Evolutionary conservation across 352 stramenopile genomes (phyloP).

Genomic region (Globisporangium solare): DNA sequence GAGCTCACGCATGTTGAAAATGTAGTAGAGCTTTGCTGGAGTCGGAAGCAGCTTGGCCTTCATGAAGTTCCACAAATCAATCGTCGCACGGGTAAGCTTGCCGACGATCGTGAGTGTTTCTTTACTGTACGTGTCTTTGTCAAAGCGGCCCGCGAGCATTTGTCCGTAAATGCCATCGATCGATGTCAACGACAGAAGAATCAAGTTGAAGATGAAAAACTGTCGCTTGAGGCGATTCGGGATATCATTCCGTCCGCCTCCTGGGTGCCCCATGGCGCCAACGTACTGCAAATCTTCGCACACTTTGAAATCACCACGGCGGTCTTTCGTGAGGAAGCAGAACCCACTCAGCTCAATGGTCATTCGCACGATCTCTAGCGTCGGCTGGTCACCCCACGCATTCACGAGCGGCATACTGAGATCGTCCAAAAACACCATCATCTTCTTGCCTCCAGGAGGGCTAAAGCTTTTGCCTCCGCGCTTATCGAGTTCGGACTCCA

Average conservation of each 20-base stretch:
- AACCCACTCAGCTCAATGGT: conserved; percentile 96
- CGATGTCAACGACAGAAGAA: conserved; percentile 95
- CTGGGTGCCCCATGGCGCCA: conserved; percentile 96
- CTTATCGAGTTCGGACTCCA: conserved; percentile 98
- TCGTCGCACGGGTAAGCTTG: conserved; percentile 95
- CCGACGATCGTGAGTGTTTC: conserved; percentile 83
- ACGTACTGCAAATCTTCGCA: conserved; percentile 98
- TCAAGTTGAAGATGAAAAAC: conserved; percentile 99
- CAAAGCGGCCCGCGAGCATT: conserved; percentile 95
- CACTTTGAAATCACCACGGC: conserved; percentile 97
- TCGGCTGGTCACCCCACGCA: conserved; percentile 97
- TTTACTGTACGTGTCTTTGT: conserved; percentile 80
- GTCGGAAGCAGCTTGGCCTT: conserved; percentile 97
- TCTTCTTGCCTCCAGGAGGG: conserved; percentile 96
- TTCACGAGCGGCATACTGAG: conserved; percentile 98
- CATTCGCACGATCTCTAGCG: conserved; percentile 96
- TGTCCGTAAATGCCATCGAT: conserved; percentile 99
- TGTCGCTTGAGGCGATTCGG: conserved; percentile 99
- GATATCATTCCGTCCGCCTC: conserved; percentile 97
- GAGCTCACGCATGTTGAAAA: conserved; percentile 99
- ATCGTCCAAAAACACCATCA: conserved; percentile 99
- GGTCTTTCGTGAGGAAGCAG: conserved; percentile 98
- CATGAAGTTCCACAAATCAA: conserved; percentile 96
- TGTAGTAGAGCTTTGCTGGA: conserved; percentile 98
- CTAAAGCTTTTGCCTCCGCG: conserved; percentile 97